Evolutionary conservation across 1,284 basidiomycete genomes (phyloP).

Genomic region (Volvariella volvacea): DNA sequence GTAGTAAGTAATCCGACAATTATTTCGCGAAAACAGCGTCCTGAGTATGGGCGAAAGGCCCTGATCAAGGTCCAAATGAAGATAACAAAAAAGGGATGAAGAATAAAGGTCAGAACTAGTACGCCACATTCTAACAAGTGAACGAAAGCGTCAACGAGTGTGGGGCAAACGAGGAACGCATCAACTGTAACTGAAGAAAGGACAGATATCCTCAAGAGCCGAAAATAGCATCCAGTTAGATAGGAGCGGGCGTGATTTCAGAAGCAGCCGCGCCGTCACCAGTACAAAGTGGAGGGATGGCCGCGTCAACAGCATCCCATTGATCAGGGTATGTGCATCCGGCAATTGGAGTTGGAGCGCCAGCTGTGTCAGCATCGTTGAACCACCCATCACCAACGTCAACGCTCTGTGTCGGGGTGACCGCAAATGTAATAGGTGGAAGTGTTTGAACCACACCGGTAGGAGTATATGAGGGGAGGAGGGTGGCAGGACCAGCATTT

Average conservation of each 20-base stretch:
- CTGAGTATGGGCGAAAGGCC: too few relatives aligned
- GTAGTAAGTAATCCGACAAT: too few relatives aligned
- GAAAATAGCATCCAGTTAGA: too few relatives aligned
- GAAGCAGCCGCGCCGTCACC: conserved; percentile 15
- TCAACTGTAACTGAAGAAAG: conserved; percentile 3
- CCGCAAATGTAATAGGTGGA: conserved; percentile 54
- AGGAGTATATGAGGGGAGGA: conserved; percentile 63
- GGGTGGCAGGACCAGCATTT: conserved; percentile 34
- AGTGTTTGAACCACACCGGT: conserved; percentile 59
- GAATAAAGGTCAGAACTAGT: too few relatives aligned
- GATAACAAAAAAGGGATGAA: too few relatives aligned
- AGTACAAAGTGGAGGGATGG: conserved; percentile 41
- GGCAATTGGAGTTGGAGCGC: conserved; percentile 48
- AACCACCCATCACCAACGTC: conserved; percentile 70
- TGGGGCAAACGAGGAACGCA: conserved; percentile 1
- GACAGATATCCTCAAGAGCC: not conserved
- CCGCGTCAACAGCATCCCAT: conserved; percentile 45
- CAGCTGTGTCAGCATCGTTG: conserved; percentile 47
- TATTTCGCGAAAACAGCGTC: too few relatives aligned
- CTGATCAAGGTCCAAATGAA: too few relatives aligned
- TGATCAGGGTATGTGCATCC: conserved; percentile 63
- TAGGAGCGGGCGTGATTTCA: conserved; percentile 5
- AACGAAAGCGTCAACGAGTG: too few relatives aligned
- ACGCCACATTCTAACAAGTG: too few relatives aligned
- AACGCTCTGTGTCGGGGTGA: conserved; percentile 36